phyloP scores from a whole-genome alignment of 2,329 filamentous ascomycete genomes.

The Zarea fungicola region DNA sequence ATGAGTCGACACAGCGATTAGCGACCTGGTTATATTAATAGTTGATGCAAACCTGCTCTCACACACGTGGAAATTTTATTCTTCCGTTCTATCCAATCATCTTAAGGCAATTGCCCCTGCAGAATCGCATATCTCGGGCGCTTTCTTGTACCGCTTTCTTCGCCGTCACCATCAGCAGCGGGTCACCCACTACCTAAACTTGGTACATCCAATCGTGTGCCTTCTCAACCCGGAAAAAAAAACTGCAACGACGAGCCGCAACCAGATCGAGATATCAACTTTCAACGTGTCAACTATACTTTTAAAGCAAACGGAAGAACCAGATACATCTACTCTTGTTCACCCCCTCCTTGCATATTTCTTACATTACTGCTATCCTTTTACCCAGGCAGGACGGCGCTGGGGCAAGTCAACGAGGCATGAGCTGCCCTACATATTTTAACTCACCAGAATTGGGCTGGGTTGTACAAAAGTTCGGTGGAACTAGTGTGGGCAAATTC shows the following conservation, averaged over 20 bases:
- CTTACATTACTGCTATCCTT: neutral
- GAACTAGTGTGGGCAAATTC: constrained; percentile 94
- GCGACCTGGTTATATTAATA: neutral
- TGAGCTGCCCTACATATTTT: constrained; percentile 29
- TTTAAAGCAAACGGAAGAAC: neutral
- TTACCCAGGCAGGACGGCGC: neutral
- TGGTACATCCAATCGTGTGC: too few relatives aligned
- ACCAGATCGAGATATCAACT: neutral
- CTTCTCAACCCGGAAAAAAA: neutral
- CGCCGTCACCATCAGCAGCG: neutral
- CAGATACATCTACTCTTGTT: too few relatives aligned
- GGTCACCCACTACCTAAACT: neutral
- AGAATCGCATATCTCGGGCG: neutral
- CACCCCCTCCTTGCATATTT: too few relatives aligned
- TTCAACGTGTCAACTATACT: neutral
- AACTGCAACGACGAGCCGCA: constrained; percentile 8
- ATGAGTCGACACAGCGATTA: constrained; percentile 7
- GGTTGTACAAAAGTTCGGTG: constrained; percentile 93
- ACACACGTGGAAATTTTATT: neutral
- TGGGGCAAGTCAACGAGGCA: constrained; percentile 13
- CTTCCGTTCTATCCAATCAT: neutral
- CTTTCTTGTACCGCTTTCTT: neutral
- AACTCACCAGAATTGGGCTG: constrained; percentile 50
- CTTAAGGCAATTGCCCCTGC: neutral
- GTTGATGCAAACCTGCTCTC: neutral